phyloP scores from a whole-genome alignment of 805 yeast species.

The Hanseniaspora jakobsenii region DNA sequence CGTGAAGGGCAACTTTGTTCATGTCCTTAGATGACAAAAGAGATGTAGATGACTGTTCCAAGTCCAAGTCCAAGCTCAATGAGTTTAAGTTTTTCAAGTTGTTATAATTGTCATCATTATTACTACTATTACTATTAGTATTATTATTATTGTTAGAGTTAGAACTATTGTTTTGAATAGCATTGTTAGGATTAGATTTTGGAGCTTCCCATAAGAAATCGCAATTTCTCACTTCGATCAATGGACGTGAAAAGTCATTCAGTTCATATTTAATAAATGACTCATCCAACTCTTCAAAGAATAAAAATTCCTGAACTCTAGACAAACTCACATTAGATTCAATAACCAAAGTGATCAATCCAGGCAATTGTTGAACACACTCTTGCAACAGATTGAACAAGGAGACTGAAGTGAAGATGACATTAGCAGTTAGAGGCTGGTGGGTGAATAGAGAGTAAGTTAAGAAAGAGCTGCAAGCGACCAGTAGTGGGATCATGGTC shows the following conservation, averaged over 20 bases:
- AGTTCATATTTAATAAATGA: slow-evolving; percentile 26
- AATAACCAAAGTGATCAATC: slow-evolving; percentile 41
- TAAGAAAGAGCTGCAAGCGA: slow-evolving; percentile 50
- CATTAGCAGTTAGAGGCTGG: slow-evolving; percentile 49
- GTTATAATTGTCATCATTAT: no score
- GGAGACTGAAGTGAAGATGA: slow-evolving; percentile 57
- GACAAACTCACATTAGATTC: slow-evolving; percentile 49
- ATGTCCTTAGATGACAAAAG: no score
- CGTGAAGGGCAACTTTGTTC: slow-evolving; percentile 37
- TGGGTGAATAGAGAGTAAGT: slow-evolving; percentile 37
- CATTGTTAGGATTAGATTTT: background rate
- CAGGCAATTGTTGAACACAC: slow-evolving; percentile 50
- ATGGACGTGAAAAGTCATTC: slow-evolving; percentile 19
- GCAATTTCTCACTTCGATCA: slow-evolving; percentile 38
- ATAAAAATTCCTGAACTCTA: slow-evolving; percentile 41
- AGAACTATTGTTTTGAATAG: background rate
- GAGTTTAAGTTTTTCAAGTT: no score
- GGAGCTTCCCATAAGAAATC: slow-evolving; percentile 41
- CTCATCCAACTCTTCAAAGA: slow-evolving; percentile 35
- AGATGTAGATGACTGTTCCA: no score
- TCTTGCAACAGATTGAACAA: slow-evolving; percentile 46
- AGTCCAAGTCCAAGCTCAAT: no score
- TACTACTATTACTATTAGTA: no score
- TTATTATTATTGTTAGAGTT: no score
- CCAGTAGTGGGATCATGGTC: slow-evolving; percentile 53